Evolutionary conservation across 2,329 filamentous ascomycete genomes (phyloP).

Genomic region (Penicillium sp.): DNA sequence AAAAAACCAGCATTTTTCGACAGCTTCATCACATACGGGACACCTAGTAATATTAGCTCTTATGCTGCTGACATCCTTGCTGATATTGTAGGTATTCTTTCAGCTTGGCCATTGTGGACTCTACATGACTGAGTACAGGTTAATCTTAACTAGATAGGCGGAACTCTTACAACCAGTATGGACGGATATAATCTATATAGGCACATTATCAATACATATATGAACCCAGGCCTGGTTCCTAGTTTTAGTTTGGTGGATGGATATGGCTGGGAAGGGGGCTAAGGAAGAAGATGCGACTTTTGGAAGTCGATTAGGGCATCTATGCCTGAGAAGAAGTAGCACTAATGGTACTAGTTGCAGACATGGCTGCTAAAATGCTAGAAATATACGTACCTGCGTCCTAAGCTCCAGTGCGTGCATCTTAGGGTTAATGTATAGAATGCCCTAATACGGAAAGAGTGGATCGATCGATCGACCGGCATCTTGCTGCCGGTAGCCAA

Average conservation of each 20-base stretch:
- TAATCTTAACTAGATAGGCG: slow-evolving; percentile 47
- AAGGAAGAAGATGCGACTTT: slow-evolving; percentile 45
- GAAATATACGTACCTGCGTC: too few relatives aligned
- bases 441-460: too few relatives aligned
- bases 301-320: slow-evolving; percentile 29
- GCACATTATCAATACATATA: slow-evolving; percentile 23
- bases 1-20: slow-evolving; percentile 39
- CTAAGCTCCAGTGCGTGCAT: too few relatives aligned
- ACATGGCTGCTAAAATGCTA: too few relatives aligned
- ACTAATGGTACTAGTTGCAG: too few relatives aligned
- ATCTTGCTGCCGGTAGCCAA: slow-evolving; percentile 11
- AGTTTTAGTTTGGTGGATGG: slow-evolving; percentile 40
- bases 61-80: slow-evolving; percentile 18
- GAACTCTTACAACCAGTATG: slow-evolving; percentile 18
- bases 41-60: slow-evolving; percentile 32
- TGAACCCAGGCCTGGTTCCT: slow-evolving; percentile 31
- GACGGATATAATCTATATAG: slow-evolving; percentile 16
- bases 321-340: slow-evolving; percentile 15
- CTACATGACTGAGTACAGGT: slow-evolving; percentile 33
- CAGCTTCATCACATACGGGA: slow-evolving; percentile 42
- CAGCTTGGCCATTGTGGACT: slow-evolving; percentile 34
- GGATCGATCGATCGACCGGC: slow-evolving; percentile 6
- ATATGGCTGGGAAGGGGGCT: slow-evolving; percentile 46
- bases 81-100: background rate
- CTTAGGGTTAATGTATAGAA: too few relatives aligned